A percentile compares a stretch with the other conserved stretches of the same genome.
phyloP scores from a whole-genome alignment of 257 asterid genomes.

The Solanum peruvianum region DNA sequence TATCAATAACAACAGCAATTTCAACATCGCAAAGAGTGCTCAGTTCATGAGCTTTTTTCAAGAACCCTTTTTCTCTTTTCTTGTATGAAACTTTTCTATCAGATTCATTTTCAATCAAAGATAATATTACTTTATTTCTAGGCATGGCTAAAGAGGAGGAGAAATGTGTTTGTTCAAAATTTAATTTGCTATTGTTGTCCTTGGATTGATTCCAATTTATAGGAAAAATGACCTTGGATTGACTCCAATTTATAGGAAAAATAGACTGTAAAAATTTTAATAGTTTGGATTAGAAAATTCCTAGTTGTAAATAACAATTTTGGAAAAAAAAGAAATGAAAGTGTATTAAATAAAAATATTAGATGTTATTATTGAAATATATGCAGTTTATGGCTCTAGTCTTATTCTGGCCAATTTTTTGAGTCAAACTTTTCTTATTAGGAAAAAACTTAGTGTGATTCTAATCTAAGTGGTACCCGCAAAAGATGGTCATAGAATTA shows the following conservation, averaged over 20 bases:
- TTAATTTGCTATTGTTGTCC: no score
- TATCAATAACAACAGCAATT: no score
- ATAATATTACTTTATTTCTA: not conserved
- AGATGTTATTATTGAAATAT: not conserved
- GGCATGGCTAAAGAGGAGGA: not conserved
- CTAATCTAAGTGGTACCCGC: not conserved
- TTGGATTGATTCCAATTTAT: not conserved
- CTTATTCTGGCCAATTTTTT: no score
- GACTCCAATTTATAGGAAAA: not conserved
- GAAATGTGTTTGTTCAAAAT: no score
- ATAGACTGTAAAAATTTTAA: no score
- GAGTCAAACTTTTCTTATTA: not conserved
- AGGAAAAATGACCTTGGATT: not conserved
- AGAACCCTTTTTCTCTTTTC: not conserved
- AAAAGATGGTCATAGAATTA: not conserved
- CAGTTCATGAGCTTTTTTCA: not conserved
- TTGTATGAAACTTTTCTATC: not conserved
- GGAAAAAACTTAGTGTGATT: not conserved
- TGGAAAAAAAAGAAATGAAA: no score
- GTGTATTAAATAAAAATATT: not conserved
- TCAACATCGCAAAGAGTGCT: not conserved
- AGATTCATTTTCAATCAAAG: not conserved
- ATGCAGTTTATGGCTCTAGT: not conserved
- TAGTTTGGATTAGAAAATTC: not conserved
- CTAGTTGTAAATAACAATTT: no score